phyloP scores from a whole-genome alignment of 306 rosid species.

The Inga oerstediana region DNA sequence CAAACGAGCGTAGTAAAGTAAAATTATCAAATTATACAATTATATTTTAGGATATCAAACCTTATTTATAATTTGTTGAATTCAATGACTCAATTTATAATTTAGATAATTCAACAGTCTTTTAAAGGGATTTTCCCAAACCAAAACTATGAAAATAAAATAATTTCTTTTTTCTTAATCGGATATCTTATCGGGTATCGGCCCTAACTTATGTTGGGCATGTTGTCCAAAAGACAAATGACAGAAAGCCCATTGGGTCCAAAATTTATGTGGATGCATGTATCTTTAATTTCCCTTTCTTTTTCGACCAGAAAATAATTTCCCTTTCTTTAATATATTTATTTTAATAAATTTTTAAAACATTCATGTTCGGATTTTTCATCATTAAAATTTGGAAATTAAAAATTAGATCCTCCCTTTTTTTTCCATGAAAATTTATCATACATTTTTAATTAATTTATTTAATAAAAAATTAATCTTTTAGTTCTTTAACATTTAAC shows the following conservation, averaged over 20 bases:
- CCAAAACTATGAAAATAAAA: neutral
- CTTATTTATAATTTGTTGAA: too few species aligned
- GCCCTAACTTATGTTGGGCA: neutral
- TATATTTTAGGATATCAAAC: too few species aligned
- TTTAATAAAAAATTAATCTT: too few species aligned
- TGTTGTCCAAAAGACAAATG: too few species aligned
- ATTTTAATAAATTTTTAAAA: neutral
- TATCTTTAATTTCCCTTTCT: neutral
- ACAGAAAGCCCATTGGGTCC: neutral
- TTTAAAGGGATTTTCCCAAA: too few species aligned
- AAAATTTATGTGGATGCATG: neutral
- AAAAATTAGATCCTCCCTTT: too few species aligned
- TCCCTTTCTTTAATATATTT: neutral
- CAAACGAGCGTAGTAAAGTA: too few species aligned
- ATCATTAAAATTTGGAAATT: neutral
- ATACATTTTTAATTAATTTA: too few species aligned
- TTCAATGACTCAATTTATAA: too few species aligned
- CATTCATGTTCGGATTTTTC: neutral
- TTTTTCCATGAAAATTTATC: neutral
- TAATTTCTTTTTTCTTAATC: neutral
- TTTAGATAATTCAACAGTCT: too few species aligned
- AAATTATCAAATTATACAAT: too few species aligned
- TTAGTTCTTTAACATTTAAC: too few species aligned
- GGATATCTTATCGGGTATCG: neutral
- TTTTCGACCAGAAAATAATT: neutral